Percentiles rank a stretch among this genome's conserved stretches.
phyloP scores from a whole-genome alignment of 305 asterid genomes.

The Ilex paraguariensis region DNA sequence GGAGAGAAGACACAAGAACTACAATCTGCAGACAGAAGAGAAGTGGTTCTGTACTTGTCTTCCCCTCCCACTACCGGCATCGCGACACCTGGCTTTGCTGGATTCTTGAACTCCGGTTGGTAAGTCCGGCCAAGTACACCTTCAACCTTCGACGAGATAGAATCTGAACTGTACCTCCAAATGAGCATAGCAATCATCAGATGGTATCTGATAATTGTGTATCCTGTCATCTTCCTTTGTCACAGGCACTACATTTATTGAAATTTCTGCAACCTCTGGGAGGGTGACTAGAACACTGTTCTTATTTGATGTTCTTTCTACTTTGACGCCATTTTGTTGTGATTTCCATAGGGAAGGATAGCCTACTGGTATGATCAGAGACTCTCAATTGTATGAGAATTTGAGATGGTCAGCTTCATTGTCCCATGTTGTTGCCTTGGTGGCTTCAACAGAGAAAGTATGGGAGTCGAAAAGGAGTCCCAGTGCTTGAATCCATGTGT shows the following conservation, averaged over 20 bases:
- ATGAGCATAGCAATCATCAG: slow-evolving; percentile 48
- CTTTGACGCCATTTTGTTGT: slow-evolving; percentile 5
- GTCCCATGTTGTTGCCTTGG: slow-evolving; percentile 43
- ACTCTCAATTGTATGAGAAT: slow-evolving; percentile 25
- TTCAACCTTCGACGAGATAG: slow-evolving; percentile 44
- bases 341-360: slow-evolving; percentile 24
- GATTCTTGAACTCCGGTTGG: slow-evolving; percentile 42
- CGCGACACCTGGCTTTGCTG: slow-evolving; percentile 39
- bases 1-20: slow-evolving; percentile 19
- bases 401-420: slow-evolving; percentile 35
- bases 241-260: slow-evolving; percentile 43
- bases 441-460: slow-evolving; percentile 40
- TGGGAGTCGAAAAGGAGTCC: slow-evolving; percentile 41
- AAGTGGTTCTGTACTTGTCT: slow-evolving; percentile 37
- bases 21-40: slow-evolving; percentile 35
- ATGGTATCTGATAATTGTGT: slow-evolving; percentile 46
- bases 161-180: slow-evolving; percentile 57
- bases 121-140: slow-evolving; percentile 58
- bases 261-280: slow-evolving; percentile 33
- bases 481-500: slow-evolving; percentile 66
- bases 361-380: not conserved
- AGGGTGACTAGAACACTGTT: slow-evolving; percentile 33
- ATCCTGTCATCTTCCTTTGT: slow-evolving; percentile 50
- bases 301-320: slow-evolving; percentile 34
- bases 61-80: slow-evolving; percentile 67